Conservation (phyloP, 2,329 filamentous ascomycete species). For the Paradendryphiella salina region DNA sequence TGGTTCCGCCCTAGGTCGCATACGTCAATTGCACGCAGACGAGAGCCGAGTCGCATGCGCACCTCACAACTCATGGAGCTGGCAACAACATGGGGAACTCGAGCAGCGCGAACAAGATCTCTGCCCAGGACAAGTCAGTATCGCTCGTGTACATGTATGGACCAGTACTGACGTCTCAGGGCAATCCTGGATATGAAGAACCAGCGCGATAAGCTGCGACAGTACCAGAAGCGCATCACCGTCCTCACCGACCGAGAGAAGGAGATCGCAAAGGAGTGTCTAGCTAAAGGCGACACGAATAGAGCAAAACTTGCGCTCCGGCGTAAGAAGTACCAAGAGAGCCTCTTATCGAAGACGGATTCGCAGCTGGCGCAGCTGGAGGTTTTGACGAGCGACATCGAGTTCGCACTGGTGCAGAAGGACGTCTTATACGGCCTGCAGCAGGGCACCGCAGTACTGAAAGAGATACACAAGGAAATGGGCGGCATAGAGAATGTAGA, state of each 20-base stretch:
- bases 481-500: conserved; percentile 91
- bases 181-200: conserved; percentile 97
- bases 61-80: conserved; percentile 27
- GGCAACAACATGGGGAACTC: conserved; percentile 64
- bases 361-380: conserved; percentile 92
- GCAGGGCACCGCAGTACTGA: conserved; percentile 85
- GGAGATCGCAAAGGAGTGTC: conserved; percentile 79
- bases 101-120: conserved; percentile 66
- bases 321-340: conserved; percentile 96
- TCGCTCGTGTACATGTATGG: neutral
- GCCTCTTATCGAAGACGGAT: conserved; percentile 85
- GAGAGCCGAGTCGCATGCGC: conserved; percentile 17
- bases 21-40: conserved; percentile 29
- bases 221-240: conserved; percentile 90
- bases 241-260: conserved; percentile 86
- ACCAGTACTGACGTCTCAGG: conserved; percentile 54
- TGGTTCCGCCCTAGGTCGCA: conserved; percentile 13
- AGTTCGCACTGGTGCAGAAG: conserved; percentile 96
- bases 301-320: conserved; percentile 85
- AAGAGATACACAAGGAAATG: conserved; percentile 94
- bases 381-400: conserved; percentile 82
- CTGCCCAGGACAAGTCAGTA: conserved; percentile 81
- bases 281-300: conserved; percentile 76
- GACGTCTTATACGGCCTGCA: conserved; percentile 91
- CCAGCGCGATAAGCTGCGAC: conserved; percentile 94